Conservation (phyloP, 345 rosid species). For the Acer yangbiense region DNA sequence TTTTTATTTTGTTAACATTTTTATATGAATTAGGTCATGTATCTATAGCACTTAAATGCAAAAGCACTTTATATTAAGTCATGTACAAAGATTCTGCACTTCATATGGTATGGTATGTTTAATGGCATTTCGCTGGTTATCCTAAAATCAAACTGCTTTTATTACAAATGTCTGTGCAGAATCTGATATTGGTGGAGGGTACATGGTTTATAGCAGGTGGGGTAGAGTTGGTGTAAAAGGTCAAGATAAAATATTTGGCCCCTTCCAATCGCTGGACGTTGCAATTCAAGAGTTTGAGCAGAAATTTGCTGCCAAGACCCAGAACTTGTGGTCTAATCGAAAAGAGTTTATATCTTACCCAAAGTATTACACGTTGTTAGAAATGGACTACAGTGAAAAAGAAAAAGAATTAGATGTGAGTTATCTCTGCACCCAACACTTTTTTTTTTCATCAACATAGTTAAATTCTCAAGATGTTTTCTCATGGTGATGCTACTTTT, state of each 20-base stretch:
- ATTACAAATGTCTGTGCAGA: constrained; percentile 44
- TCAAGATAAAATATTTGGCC: constrained; percentile 74
- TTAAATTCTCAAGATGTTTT: constrained; percentile 1
- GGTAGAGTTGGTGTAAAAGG: constrained; percentile 93
- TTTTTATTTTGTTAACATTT: background rate
- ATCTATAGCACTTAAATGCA: background rate
- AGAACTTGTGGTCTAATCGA: constrained; percentile 62
- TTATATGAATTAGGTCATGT: background rate
- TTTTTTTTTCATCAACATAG: background rate
- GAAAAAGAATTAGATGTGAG: constrained; percentile 59
- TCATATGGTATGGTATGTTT: background rate
- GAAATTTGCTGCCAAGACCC: constrained; percentile 75
- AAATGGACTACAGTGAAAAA: constrained; percentile 73
- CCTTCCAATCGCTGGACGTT: constrained; percentile 48
- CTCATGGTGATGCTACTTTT: constrained; percentile 1
- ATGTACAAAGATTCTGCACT: background rate
- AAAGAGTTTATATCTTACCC: constrained; percentile 55
- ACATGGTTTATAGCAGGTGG: constrained; percentile 78
- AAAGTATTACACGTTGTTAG: constrained; percentile 69
- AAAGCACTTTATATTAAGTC: background rate
- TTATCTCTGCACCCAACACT: constrained; percentile 12
- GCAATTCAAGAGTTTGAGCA: constrained; percentile 59
- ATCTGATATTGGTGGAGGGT: constrained; percentile 66
- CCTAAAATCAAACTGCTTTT: constrained; percentile 4
- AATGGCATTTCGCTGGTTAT: constrained; percentile 9